Base-by-base conservation (phyloP, 2,329 filamentous ascomycete species). In the Fusarium luffae region DNA sequence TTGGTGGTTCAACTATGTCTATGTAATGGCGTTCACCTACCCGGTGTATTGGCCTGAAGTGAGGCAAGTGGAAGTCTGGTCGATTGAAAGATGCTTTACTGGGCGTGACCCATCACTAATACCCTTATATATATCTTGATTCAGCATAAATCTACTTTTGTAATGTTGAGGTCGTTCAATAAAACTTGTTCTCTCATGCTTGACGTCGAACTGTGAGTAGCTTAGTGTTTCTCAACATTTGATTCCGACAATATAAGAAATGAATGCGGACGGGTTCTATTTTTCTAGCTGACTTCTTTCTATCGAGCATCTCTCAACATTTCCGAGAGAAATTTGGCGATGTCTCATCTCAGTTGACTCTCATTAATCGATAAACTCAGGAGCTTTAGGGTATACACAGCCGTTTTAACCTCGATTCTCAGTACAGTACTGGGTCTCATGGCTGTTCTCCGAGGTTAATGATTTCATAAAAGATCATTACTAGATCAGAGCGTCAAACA, bases 401-500 rank as follows among this genome's bases (percentile, higher is more conserved):
- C 18, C 18, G 34, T n/a, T n/a, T 37, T 37, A 37, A 37, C 34
- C 34, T 11, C 34, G 9, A n/a, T 12, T n/a, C 34, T n/a, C 34
- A 37, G 18, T n/a, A 37, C n/a, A 37, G 18, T n/a, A 37, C n/a
- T 3, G 23, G 10, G 6, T 28, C 7, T 49, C 10, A 28, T 18
- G 43, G 37, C 19, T 13, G 14, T 18, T 41, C 18, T 16, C 21
- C 6, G 12, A 25, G n/a, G 19, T 30, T 18, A 27, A 16, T 10
- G 8, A 7, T 9, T 27, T 18, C 14, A 8, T 18, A n/a, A 46
- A 19, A 14, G 13, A 8, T n/a, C 61, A 16, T 41, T 28, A 27
- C 18, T 18, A 34, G 47, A 66, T 34, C 61, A 42, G 54, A 66
- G 62, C 37, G 23, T n/a, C n/a, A 28, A 25, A 25, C 41, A 30